These are phyloP conservation scores for Trichoderma aggressivum DNA, from an alignment of 2,329 filamentous ascomycete genomes.

Conservation along the genomic window DNA sequence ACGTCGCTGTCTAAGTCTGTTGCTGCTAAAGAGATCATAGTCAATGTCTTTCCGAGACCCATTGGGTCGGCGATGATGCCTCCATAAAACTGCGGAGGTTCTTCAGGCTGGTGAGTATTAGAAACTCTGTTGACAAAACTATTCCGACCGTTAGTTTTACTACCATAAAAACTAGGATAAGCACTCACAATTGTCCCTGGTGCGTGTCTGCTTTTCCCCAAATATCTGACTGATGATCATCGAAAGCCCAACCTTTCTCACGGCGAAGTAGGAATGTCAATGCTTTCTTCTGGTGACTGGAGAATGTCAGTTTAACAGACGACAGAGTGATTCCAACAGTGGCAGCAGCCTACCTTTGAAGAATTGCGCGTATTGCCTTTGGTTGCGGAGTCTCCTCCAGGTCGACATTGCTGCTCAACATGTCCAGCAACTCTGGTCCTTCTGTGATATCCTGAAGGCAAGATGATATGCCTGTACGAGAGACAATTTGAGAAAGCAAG, in stretches of 20 bases:
- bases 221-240: background rate
- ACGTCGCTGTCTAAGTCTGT: background rate
- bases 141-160: background rate
- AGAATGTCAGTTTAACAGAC: background rate
- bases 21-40: constrained; percentile 38
- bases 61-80: constrained; percentile 46
- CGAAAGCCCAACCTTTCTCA: background rate
- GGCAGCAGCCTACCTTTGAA: background rate
- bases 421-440: background rate
- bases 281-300: background rate
- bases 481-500: background rate
- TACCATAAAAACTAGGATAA: background rate
- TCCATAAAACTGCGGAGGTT: constrained; percentile 36
- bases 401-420: background rate
- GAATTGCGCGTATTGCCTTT: background rate
- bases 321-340: background rate
- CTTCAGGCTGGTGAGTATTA: constrained; percentile 25
- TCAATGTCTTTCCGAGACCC: constrained; percentile 46
- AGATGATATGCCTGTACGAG: background rate
- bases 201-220: background rate
- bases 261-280: background rate
- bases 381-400: background rate
- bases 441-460: background rate
- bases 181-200: background rate
- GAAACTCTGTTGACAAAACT: background rate